These are phyloP conservation scores for Thozetella sp. DNA, from an alignment of 495 filamentous ascomycete species.

Conservation along the genomic window DNA sequence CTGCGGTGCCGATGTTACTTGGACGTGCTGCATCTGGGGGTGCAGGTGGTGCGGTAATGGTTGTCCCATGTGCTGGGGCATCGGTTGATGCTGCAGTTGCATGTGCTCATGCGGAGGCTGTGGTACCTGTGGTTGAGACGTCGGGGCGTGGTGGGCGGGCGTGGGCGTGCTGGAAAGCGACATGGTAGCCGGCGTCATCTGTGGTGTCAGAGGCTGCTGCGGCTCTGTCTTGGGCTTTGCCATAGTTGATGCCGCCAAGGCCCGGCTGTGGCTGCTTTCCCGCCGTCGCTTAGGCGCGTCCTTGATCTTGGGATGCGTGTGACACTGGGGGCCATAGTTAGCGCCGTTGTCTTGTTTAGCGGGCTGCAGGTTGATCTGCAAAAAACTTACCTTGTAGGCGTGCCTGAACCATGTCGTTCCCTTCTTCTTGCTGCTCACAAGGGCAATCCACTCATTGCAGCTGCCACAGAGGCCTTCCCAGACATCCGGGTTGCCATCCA, in stretches of 20 bases:
- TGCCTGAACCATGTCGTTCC: slow-evolving; percentile 85
- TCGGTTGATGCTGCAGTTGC: slow-evolving; percentile 4
- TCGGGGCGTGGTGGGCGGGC: slow-evolving; percentile 20
- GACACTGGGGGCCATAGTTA: no score
- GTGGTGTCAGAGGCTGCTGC: slow-evolving; percentile 34
- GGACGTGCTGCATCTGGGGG: slow-evolving; percentile 13
- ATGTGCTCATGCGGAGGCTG: slow-evolving; percentile 3
- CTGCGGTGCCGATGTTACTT: slow-evolving; percentile 25
- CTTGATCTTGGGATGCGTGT: slow-evolving; percentile 74
- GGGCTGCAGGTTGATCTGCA: not conserved
- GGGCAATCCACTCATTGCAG: slow-evolving; percentile 77
- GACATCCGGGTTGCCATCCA: slow-evolving; percentile 78
- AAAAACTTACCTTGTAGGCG: slow-evolving; percentile 70
- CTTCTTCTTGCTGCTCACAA: slow-evolving; percentile 84
- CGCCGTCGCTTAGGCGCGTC: slow-evolving; percentile 72
- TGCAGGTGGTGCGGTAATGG: slow-evolving; percentile 18
- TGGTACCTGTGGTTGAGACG: slow-evolving; percentile 14
- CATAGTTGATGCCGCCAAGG: slow-evolving; percentile 29
- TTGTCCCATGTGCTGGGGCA: slow-evolving; percentile 22
- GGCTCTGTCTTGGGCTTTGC: slow-evolving; percentile 39
- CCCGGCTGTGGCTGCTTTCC: slow-evolving; percentile 57
- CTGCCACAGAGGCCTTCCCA: slow-evolving; percentile 81
- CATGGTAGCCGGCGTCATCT: slow-evolving; percentile 36
- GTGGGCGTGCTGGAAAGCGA: slow-evolving; percentile 36
- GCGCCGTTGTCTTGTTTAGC: not conserved